Conservation (phyloP, 805 yeast genomes). For the Nakazawaea molendinolei region DNA sequence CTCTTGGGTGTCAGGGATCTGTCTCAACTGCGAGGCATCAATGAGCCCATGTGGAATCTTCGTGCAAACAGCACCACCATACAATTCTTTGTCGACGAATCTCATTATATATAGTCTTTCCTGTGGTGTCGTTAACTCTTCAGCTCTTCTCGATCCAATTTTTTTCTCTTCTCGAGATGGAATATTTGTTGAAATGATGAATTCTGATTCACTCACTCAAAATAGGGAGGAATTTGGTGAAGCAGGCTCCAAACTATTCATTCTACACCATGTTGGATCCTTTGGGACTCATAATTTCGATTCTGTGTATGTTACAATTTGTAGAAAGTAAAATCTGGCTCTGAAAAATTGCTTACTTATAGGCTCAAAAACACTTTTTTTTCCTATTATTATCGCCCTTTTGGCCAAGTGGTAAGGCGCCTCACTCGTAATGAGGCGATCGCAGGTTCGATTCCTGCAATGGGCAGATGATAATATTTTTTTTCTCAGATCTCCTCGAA, state of each 20-base stretch:
- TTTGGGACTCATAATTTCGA: no score
- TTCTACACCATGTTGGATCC: no score
- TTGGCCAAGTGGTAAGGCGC: slow-evolving; percentile 42
- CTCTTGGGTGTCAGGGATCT: slow-evolving; percentile 92
- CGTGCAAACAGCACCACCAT: slow-evolving; percentile 77
- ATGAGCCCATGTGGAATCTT: slow-evolving; percentile 51
- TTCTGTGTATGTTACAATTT: not conserved
- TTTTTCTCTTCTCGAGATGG: no score
- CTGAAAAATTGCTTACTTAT: no score
- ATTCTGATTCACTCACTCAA: no score
- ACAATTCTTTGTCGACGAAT: slow-evolving; percentile 32
- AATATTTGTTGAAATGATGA: no score
- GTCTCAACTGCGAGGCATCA: slow-evolving; percentile 76
- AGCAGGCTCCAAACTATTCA: no score
- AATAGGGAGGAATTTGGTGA: no score
- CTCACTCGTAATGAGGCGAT: slow-evolving; percentile 41
- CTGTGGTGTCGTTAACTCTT: not conserved
- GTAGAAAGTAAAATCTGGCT: not conserved
- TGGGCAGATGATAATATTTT: slow-evolving; percentile 22
- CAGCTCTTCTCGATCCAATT: no score
- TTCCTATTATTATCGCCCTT: slow-evolving; percentile 23
- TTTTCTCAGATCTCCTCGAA: not conserved
- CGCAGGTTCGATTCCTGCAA: slow-evolving; percentile 38
- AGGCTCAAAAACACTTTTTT: not conserved
- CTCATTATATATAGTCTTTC: slow-evolving; percentile 10